Base-by-base conservation (phyloP, 2,329 filamentous ascomycete species). In the Verticillium longisporum region DNA sequence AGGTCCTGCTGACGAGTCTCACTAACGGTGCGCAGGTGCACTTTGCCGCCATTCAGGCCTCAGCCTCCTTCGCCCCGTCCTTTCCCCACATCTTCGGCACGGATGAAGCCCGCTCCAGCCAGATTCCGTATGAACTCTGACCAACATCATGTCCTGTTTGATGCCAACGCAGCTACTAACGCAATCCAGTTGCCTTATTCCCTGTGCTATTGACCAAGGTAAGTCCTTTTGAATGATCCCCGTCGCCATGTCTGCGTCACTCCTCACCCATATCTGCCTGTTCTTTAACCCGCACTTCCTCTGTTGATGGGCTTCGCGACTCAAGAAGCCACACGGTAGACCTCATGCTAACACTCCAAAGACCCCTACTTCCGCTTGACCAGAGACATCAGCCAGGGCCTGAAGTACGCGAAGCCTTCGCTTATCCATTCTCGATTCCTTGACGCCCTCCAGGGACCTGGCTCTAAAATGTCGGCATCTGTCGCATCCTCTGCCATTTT, bases 81-180 rank as follows among this genome's bases (percentile, higher is more conserved):
- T 98, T 96, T 76, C 94, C 94, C 2, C 89, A 96, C 70, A 92
- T 97, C 70, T 98, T 93, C 74, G 90, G 91, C 63, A 80, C 85
- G 2, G 87, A 93, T 68, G 80, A 85, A 68, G 88, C 87, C 68
- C 83, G 84, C 67, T 86, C 88, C 37, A 84, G 86, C 2, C 63
- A 84, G 59, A 96, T 97, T 60, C 92, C 92, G 4, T 94, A 89
- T 21, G 45, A 33, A 7, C 1, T 56, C 4, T 56, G 5, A 9
- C 54, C 54, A 56, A 10, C n/a, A 15, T n/a, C 26, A 26, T 7
- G 14, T 26, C 26, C 26, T 26, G 26, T 26, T 4, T 26, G 26
- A 26, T 26, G 4, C n/a, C 26, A 55, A 14, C 2, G 10, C 10
- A 55, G 6, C 7, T 32, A 14, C 31, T 56, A 14, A 56, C 55